Percentiles rank a stretch among this genome's conserved stretches.
These are phyloP conservation scores for Hydrangea macrophylla DNA, from an alignment of 148 eudicot species.

Conservation along the genomic window DNA sequence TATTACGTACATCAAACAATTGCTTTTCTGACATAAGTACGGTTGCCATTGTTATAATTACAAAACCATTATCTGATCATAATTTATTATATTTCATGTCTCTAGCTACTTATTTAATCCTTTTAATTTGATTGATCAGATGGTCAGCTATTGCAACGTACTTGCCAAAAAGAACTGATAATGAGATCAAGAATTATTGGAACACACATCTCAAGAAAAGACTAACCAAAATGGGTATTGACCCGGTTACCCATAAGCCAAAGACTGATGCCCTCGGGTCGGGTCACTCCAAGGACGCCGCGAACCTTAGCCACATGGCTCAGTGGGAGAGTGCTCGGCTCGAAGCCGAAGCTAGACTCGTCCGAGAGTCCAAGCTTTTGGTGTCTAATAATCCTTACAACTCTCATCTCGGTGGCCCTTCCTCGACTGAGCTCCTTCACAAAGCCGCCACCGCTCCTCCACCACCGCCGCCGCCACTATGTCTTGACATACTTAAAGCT, in stretches of 20 bases:
- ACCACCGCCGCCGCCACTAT: constrained; percentile 14
- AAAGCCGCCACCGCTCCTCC: background rate
- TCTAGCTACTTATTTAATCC: background rate
- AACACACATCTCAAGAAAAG: constrained; percentile 40
- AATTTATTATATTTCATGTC: too few species aligned
- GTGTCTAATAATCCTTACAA: background rate
- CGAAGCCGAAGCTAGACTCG: constrained; percentile 40
- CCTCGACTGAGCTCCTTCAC: background rate
- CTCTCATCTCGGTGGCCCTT: background rate
- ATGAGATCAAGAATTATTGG: constrained; percentile 44
- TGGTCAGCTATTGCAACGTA: constrained; percentile 42
- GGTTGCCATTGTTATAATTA: background rate
- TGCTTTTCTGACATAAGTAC: too few species aligned
- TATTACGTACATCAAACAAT: too few species aligned
- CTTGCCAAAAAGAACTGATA: constrained; percentile 38
- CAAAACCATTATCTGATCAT: too few species aligned
- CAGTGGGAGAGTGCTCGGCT: constrained; percentile 46
- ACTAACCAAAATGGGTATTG: constrained; percentile 34
- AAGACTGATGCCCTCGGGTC: constrained; percentile 21
- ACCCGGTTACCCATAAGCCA: constrained; percentile 41
- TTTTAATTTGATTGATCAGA: constrained; percentile 16
- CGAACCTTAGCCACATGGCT: constrained; percentile 44
- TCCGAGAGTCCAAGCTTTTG: constrained; percentile 17
- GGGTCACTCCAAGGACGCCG: constrained; percentile 8
- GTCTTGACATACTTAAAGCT: constrained; percentile 29